phyloP scores from a whole-genome alignment of 352 stramenopile species.

The Thraustochytrium sp. region DNA sequence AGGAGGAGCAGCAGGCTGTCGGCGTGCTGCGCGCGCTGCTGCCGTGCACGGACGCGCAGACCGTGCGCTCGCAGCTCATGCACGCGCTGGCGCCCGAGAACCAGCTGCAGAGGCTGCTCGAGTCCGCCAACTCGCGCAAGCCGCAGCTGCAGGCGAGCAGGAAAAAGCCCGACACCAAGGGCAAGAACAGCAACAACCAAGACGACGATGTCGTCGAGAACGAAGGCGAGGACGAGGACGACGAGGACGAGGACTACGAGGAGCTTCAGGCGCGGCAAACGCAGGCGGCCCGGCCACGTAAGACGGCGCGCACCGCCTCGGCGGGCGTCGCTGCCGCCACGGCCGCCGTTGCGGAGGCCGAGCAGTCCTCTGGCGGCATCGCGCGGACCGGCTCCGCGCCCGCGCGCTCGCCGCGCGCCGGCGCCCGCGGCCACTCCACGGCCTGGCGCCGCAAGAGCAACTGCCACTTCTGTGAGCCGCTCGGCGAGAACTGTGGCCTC shows the following conservation, averaged over 20 bases:
- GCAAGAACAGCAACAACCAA: no score
- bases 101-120: neutral
- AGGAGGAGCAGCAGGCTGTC: neutral
- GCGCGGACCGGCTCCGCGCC: neutral
- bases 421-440: neutral
- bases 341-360: neutral
- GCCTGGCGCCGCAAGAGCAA: conserved; percentile 28
- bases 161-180: neutral
- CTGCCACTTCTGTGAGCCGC: conserved; percentile 41
- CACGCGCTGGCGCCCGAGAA: neutral
- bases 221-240: neutral
- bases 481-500: conserved; percentile 39
- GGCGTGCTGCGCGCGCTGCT: neutral
- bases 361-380: neutral
- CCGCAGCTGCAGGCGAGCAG: neutral
- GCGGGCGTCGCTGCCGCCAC: neutral
- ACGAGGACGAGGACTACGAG: neutral
- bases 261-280: neutral
- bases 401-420: neutral
- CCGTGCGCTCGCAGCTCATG: neutral
- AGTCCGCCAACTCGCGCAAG: neutral
- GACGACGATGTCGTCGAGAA: no score
- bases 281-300: neutral
- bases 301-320: neutral
- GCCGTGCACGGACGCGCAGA: neutral